Evolutionary conservation across 345 rosid genomes (phyloP), one percentile per base, ranked within the genome.

Genomic region (Chamaenerion angustifolium): DNA sequence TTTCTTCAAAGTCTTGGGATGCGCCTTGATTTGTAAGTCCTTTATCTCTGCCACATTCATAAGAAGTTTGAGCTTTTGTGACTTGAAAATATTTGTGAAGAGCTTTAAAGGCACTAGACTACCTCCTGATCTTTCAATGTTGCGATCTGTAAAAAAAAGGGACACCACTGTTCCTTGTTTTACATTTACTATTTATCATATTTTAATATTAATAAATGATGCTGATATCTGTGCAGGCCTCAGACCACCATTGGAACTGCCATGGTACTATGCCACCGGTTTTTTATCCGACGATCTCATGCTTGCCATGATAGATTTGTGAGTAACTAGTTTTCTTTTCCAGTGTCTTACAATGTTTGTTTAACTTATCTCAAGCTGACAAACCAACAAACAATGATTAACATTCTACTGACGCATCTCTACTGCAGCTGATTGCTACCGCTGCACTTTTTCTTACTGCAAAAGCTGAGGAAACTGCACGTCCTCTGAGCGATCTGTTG

Each of bases 221-320:
- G 37, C 10, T 31, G 37, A 31, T 55, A 16, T 43, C 42, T 35
- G 45, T 74, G 58, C 76, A 83, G 94, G 76, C 94, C 94, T 1
- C 88, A 74, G 54, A 74, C 94, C 23, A 80, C 94, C 11, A 58
- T 71, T 42, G 94, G 83, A 25, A 80, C 88, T 58, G 75, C 88
- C 60, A 83, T 80, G 94, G 88, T 83, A 64, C 57, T 83, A 35
- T 83, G 94, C 64, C 94, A 83, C 65, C 72, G 94, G 8, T 83
- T 83, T 63, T 83, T 83, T 63, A 65, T 78, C 21, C 85, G 85
- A 10, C 71, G 85, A 60, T 83, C 88, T 48, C 94, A 83, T 69
- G 94, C 94, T 61, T 74, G 79, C 72, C 83, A 83, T 45, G 81
- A 83, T 55, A 76, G 94, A 83, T 83, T 66, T 70, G 94, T 83